Percentiles rank a stretch among this genome's conserved stretches.
Evolutionary conservation across 2,329 filamentous ascomycete species (phyloP).

Genomic region (Mycogone perniciosa): DNA sequence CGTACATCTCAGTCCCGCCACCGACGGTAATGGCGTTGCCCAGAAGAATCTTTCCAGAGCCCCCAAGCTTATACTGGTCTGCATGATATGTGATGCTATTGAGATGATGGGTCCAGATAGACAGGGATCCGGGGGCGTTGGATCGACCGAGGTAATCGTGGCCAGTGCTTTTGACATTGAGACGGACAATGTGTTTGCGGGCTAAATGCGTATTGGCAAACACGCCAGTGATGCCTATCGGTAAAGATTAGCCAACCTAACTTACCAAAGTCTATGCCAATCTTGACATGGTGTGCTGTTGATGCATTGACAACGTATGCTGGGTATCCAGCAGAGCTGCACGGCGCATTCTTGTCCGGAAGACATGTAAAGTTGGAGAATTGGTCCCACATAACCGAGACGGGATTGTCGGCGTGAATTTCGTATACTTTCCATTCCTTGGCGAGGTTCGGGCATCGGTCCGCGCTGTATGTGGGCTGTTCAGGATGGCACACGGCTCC

Average conservation of each 20-base stretch:
- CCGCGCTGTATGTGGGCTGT: constrained; percentile 21
- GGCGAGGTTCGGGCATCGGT: constrained; percentile 23
- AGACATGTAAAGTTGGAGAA: constrained; percentile 47
- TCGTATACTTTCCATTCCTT: constrained; percentile 24
- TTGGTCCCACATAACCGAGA: constrained; percentile 33
- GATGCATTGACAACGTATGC: constrained; percentile 32
- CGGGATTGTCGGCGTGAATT: constrained; percentile 23
- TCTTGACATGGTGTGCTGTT: constrained; percentile 26
- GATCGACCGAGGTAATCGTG: constrained; percentile 41
- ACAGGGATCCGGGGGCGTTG: constrained; percentile 44
- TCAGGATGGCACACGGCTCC: constrained; percentile 25
- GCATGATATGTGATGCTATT: constrained; percentile 32
- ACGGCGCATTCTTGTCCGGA: constrained; percentile 32
- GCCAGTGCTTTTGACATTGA: constrained; percentile 35
- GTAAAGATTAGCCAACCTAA: constrained; percentile 27
- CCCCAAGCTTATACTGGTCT: constrained; percentile 35
- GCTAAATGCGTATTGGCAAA: constrained; percentile 21
- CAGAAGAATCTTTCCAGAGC: constrained; percentile 34
- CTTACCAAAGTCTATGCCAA: constrained; percentile 38
- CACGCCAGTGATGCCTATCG: fast-evolving
- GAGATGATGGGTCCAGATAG: constrained; percentile 48
- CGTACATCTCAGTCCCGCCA: constrained; percentile 46
- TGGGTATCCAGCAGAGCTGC: constrained; percentile 27
- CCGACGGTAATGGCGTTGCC: constrained; percentile 46
- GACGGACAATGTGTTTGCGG: constrained; percentile 35